Evolutionary conservation across 2,329 filamentous ascomycete genomes (phyloP), one percentile per base, ranked within the genome.

Genomic region (Fusarium sororula): DNA sequence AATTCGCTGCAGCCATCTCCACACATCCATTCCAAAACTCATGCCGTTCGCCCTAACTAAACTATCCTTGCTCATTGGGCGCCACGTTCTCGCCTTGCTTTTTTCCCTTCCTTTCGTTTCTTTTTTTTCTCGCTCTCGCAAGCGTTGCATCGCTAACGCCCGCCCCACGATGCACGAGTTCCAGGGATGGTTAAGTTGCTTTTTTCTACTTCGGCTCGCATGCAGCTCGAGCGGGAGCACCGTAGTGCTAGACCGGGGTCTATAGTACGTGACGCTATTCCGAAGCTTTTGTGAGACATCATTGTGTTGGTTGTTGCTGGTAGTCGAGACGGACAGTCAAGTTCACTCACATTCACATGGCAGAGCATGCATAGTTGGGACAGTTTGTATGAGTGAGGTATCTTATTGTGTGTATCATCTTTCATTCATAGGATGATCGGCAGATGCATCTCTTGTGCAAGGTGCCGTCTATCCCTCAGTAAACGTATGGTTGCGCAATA

Each of bases 1-100:
- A 53, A 72, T 76, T 76, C 44, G 72, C 44, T 35, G 18, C 48
- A 42, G 37, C 39, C 39, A 55, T 70, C 70, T 60, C 72, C 72
- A 68, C 71, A 63, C 67, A 68, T 54, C 63, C 63, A 62, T 72
- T 70, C 62, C 69, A 63, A 50, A 59, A 42, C 45, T 55, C 63
- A 76, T 78, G 74, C 77, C 77, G 77, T 79, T 78, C 77, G 77
- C 77, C 77, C 70, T 76, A 50, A 45, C 61, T 24, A 60, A 50
- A 35, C 12, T 42, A 51, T 61, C 59, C 63, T 65, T 65, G 48
- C 45, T 61, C 42, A 77, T 76, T 78, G 76, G 76, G 56, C 70
- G 66, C 73, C 73, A 75, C 70, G 38, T 58, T 63, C 51, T 64
- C 73, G 70, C 73, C 70, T 62, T 75, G 58, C 72, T 75, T 75